A percentile compares a stretch with the other conserved stretches of the same genome.
Conservation (phyloP, 2,329 filamentous ascomycete species). For the Akanthomyces uredinophilus region DNA sequence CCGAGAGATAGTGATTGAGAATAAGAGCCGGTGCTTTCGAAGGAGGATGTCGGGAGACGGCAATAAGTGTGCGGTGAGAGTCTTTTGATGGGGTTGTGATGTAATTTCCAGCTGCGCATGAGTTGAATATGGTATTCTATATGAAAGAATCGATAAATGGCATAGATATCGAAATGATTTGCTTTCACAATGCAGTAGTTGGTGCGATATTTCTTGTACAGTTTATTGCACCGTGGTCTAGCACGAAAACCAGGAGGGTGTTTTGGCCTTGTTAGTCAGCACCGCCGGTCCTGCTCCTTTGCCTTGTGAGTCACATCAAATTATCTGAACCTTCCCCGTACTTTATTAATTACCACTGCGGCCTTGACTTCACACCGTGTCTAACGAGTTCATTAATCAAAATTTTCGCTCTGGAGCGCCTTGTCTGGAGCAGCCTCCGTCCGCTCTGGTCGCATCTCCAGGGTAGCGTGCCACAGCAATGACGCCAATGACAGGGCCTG, state of each 20-base stretch:
- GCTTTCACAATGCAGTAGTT: not conserved
- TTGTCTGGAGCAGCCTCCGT: constrained; percentile 67
- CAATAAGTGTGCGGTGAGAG: not conserved
- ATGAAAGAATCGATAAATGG: not conserved
- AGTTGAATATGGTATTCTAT: not conserved
- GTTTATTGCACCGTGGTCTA: not conserved
- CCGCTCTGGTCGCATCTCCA: constrained; percentile 60
- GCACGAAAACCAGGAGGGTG: no score
- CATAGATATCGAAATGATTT: not conserved
- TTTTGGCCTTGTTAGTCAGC: no score
- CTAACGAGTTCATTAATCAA: no score
- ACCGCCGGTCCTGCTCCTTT: no score
- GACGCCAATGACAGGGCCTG: constrained; percentile 70
- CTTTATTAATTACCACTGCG: no score
- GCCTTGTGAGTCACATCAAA: no score
- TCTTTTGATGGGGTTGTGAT: not conserved
- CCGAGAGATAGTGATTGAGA: not conserved
- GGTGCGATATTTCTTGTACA: not conserved
- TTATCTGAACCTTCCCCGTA: no score
- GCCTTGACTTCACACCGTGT: no score
- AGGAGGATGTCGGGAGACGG: not conserved
- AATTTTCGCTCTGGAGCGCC: constrained; percentile 49
- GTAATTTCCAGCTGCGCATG: not conserved
- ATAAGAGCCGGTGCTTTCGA: not conserved
- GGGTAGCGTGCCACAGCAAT: constrained; percentile 63